Evolutionary conservation across 257 asterid genomes (phyloP).

Genomic region (Fraxinus anomala): DNA sequence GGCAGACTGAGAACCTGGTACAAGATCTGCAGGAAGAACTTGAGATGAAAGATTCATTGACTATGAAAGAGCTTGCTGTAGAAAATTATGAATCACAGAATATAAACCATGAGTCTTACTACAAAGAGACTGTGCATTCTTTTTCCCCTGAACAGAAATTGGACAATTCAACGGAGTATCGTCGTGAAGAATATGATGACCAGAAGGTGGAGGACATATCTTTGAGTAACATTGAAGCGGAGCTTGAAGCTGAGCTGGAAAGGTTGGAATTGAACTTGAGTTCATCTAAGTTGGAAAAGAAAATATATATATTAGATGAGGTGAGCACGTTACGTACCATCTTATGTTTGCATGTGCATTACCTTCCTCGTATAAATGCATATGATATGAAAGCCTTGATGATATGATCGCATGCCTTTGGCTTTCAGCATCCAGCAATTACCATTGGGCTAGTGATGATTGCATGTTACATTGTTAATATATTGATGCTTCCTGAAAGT

Average conservation of each 20-base stretch:
- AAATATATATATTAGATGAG: constrained; percentile 47
- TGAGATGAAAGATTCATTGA: constrained; percentile 85
- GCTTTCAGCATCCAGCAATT: constrained; percentile 3
- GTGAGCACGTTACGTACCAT: constrained; percentile 37
- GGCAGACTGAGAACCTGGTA: constrained; percentile 69
- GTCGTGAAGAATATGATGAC: constrained; percentile 31
- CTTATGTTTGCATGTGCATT: not conserved
- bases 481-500: not conserved
- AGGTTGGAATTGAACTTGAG: constrained; percentile 69
- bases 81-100: constrained; percentile 61
- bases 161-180: constrained; percentile 17
- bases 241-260: constrained; percentile 94
- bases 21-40: constrained; percentile 95
- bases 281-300: constrained; percentile 51
- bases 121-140: constrained; percentile 30
- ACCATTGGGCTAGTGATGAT: not conserved
- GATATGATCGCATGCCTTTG: constrained; percentile 1
- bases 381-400: not conserved
- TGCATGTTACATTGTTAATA: not conserved
- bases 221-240: constrained; percentile 81
- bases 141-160: constrained; percentile 43
- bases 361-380: not conserved
- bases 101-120: constrained; percentile 32
- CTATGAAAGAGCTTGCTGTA: constrained; percentile 73
- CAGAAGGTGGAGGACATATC: constrained; percentile 59